Base-by-base conservation (phyloP, 2,329 filamentous ascomycete genomes). In the Lecanicillium sp. region DNA sequence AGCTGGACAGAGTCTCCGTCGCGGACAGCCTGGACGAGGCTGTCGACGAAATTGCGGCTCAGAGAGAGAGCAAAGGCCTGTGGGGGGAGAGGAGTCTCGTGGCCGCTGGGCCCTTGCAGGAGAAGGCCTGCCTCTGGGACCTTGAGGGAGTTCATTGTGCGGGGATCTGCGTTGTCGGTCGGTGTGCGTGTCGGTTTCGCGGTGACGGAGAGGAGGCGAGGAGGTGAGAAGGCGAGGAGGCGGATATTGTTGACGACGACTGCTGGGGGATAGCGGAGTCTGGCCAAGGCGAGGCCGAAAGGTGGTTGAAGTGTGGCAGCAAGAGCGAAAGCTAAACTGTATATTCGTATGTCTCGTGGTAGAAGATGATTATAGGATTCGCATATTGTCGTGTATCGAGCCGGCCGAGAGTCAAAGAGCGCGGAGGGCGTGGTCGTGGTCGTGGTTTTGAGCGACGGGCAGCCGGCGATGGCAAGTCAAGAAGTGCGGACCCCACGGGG, bases 1-100 rank as follows among this genome's bases (percentile, higher is more conserved):
- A 84, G 67, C 57, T 78, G 70, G 45, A 84, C 71, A 38, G 73
- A 67, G 48, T 77, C 71, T 43, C 78, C 78, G 66, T 73, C 71
- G 57, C 75, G 74, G 32, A 78, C 72, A 57, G 75, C 78, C 61
- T 71, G 71, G 55, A 84, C 81, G 74, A 84, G 77, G 52, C 78
- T 72, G 60, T 81, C 77, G 56, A 84, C 75, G 44, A 80, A 69
- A 59, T 68, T 69, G 60, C 81, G 74, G 56, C 68, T 73, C 52
- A 84, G 64, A n/a, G 69, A 73, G 48, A 84, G 65, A 53, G 77
- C 72, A 59, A 84, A 78, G 26, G 75, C 77, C 58, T 81, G 77
- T 24, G 69, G 67, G 8, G 74, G 75, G 30, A 77, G 64, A 49
- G 67, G 63, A 44, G 68, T 66, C 48, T 66, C 61, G 44, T 70